Conservation (phyloP, 495 filamentous ascomycete species). For the Penicillium lividum region DNA sequence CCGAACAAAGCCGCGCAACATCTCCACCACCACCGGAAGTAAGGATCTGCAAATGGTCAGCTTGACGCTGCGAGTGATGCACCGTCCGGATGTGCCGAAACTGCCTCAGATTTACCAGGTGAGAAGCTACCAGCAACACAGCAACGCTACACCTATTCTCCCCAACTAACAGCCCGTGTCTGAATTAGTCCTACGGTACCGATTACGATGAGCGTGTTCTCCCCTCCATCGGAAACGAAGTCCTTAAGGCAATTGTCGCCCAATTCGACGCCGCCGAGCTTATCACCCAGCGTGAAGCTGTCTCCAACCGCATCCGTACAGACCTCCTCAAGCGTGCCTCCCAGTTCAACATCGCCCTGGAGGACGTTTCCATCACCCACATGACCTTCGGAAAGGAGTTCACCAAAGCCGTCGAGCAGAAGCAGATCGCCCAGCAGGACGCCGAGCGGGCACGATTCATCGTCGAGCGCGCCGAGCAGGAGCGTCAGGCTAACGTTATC, state of each 20-base stretch:
- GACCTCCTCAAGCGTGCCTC: constrained; percentile 94
- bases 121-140: constrained; percentile 19
- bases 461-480: constrained; percentile 98
- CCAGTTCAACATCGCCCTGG: constrained; percentile 98
- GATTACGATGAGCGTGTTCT: constrained; percentile 99
- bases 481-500: constrained; percentile 97
- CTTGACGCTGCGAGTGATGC: constrained; percentile 92
- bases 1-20: constrained; percentile 93
- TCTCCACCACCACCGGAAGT: constrained; percentile 95
- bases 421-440: constrained; percentile 99
- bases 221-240: constrained; percentile 99
- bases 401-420: constrained; percentile 97
- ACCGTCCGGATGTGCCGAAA: constrained; percentile 88
- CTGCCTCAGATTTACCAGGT: constrained; percentile 99
- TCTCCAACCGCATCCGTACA: constrained; percentile 89
- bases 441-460: constrained; percentile 96
- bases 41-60: constrained; percentile 99
- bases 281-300: constrained; percentile 97
- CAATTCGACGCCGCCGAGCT: constrained; percentile 99
- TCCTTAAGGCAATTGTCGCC: constrained; percentile 97
- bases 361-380: constrained; percentile 99
- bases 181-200: constrained; percentile 68
- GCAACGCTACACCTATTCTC: not conserved
- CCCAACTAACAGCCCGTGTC: not conserved
- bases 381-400: constrained; percentile 99